Conservation (phyloP, 2,329 filamentous ascomycete genomes). For the Allantophomopsis cytisporea region DNA sequence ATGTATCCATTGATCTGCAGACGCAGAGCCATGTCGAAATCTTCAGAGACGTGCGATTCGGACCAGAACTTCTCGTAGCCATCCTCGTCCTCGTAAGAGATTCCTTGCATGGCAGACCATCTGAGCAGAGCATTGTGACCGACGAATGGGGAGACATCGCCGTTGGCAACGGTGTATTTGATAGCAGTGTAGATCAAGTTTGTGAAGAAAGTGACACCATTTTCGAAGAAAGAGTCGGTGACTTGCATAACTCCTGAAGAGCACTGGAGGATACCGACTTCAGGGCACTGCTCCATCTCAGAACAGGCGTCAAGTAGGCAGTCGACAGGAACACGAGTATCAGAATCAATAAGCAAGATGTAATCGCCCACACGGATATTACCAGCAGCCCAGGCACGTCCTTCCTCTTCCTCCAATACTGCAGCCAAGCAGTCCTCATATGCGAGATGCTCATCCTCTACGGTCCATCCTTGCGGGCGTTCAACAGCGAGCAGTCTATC, state of each 20-base stretch:
- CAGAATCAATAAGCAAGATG: constrained; percentile 55
- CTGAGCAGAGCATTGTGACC: constrained; percentile 66
- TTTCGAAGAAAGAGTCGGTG: constrained; percentile 59
- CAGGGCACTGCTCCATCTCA: constrained; percentile 59
- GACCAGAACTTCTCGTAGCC: constrained; percentile 55
- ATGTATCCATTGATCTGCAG: constrained; percentile 57
- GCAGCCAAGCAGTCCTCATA: constrained; percentile 35
- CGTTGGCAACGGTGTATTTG: constrained; percentile 53
- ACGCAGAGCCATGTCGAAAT: constrained; percentile 64
- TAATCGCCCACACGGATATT: constrained; percentile 48
- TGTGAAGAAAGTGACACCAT: constrained; percentile 63
- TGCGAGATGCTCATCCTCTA: constrained; percentile 24
- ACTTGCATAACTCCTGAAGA: constrained; percentile 68
- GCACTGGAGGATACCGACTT: constrained; percentile 62
- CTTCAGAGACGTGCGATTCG: constrained; percentile 61
- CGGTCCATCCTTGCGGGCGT: constrained; percentile 4
- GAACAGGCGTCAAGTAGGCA: constrained; percentile 56
- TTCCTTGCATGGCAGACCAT: constrained; percentile 49
- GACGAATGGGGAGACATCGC: constrained; percentile 57
- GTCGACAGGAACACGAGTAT: constrained; percentile 54
- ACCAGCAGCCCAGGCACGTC: constrained; percentile 42
- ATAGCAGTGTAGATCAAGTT: constrained; percentile 66
- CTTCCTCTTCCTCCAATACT: constrained; percentile 32
- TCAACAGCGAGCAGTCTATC: constrained; percentile 28
- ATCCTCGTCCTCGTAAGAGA: constrained; percentile 36